Conservation (phyloP, 1,284 basidiomycete species). For the Macrocystidia cucumis region DNA sequence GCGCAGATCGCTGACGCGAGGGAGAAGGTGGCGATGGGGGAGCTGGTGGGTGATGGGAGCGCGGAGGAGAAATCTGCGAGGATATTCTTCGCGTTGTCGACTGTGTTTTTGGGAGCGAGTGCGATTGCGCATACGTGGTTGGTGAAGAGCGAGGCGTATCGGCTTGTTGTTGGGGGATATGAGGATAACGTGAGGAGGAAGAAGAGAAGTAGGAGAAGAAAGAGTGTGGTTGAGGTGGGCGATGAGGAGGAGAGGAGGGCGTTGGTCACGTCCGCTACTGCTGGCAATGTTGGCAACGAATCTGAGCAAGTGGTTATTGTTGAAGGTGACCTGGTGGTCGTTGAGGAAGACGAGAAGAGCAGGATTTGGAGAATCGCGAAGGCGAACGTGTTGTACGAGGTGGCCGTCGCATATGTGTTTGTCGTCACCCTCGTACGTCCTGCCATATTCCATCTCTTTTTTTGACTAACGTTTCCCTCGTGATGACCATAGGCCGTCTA, state of each 20-base stretch:
- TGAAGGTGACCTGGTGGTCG: constrained; percentile 17
- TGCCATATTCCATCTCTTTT: constrained; percentile 5
- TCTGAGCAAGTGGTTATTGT: constrained; percentile 29
- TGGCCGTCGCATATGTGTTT: constrained; percentile 73
- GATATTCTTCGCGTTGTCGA: constrained; percentile 65
- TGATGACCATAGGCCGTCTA: constrained; percentile 60
- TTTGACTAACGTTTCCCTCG: not conserved
- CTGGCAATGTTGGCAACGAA: too few species aligned
- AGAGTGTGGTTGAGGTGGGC: constrained; percentile 12
- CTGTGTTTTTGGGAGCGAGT: constrained; percentile 51
- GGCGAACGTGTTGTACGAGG: constrained; percentile 61
- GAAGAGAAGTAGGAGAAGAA: too few species aligned
- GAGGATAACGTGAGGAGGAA: too few species aligned
- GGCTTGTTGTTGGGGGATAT: constrained; percentile 35
- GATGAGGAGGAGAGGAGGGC: too few species aligned
- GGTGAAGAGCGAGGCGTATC: constrained; percentile 49
- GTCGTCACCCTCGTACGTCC: constrained; percentile 70
- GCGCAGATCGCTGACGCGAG: constrained; percentile 16
- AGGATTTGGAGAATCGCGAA: constrained; percentile 49
- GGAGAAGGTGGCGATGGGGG: too few species aligned
- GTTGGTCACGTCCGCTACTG: too few species aligned
- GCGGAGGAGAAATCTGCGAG: constrained; percentile 60
- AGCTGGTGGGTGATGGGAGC: constrained; percentile 26
- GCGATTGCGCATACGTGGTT: constrained; percentile 49
- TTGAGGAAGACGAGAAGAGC: constrained; percentile 23